phyloP scores from a whole-genome alignment of 1,284 basidiomycete species.

The Psilocybe mexicana region DNA sequence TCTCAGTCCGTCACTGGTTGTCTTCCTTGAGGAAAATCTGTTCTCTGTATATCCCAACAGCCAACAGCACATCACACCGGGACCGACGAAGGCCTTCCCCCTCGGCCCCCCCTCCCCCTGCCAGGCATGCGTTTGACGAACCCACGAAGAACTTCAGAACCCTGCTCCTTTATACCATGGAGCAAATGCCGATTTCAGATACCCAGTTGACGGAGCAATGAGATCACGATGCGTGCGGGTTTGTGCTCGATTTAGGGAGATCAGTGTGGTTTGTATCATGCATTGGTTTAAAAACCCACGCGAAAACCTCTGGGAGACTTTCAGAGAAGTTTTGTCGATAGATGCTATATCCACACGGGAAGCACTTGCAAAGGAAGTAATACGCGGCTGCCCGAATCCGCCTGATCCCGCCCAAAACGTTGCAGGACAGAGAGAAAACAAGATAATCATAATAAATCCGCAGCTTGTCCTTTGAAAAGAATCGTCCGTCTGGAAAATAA shows the following conservation, averaged over 20 bases:
- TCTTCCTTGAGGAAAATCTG: not conserved
- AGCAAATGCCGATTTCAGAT: not conserved
- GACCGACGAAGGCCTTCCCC: not conserved
- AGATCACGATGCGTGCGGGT: not conserved
- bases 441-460: not conserved
- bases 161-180: not conserved
- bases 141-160: not conserved
- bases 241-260: not conserved
- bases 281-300: not conserved
- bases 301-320: not conserved
- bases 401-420: not conserved
- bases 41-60: not conserved
- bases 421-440: not conserved
- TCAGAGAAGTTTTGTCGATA: not conserved
- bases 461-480: not conserved
- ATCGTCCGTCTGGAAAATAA: not conserved
- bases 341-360: slow-evolving; percentile 1
- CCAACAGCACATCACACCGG: not conserved
- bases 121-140: not conserved
- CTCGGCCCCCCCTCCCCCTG: no score
- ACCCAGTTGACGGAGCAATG: not conserved
- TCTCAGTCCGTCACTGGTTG: not conserved
- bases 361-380: not conserved
- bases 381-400: not conserved
- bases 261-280: not conserved